Base-by-base conservation (phyloP, 2,329 filamentous ascomycete species). In the Fusarium papillatum region DNA sequence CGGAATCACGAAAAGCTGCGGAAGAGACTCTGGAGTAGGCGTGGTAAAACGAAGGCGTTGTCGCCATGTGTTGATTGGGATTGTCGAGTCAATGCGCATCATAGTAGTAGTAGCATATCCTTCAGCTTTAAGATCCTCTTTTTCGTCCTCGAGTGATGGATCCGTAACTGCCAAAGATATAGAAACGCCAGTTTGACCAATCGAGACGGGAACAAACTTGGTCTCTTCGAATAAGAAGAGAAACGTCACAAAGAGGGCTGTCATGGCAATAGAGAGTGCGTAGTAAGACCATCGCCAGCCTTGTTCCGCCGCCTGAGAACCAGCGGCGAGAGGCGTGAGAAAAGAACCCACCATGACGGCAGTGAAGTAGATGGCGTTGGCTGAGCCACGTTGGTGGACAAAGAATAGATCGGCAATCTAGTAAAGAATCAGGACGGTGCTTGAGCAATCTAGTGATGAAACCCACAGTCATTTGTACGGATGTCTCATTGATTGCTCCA, bases 401-500 rank as follows among this genome's bases (percentile, higher is more conserved):
- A 83, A 83, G 70, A 83, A 83, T 2, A 84, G 66, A 63, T 84
- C 82, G 0, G 78, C 71, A 34, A 82, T 82, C 81, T 82, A 31
- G n/a, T 1, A 2, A 5, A 1, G 2, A 5, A 17, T 77, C 13
- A 79, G 68, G 1, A 38, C 8, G 1, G 8, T 5, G 13, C 19
- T 0, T 1, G 4, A 1, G 24, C 2, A 0, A 5, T 17, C 5
- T 1, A 4, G 4, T 0, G 1, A 0, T 7, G 34, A 3, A 11
- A 67, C 76, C 71, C 9, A 82, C 81, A 1, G 83, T 86, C 74
- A 86, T 85, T 55, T 85, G 83, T 0, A 81, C 81, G 17, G 83
- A 81, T 2, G 83, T 82, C 55, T 86, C 84, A n/a, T 85, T 86
- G 1, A 83, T 82, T 4, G 84, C 82, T 6, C 83, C 84, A 2